Percentiles rank a stretch among this genome's conserved stretches.
phyloP scores from a whole-genome alignment of 2,329 filamentous ascomycete species.

The Xylaria digitata region DNA sequence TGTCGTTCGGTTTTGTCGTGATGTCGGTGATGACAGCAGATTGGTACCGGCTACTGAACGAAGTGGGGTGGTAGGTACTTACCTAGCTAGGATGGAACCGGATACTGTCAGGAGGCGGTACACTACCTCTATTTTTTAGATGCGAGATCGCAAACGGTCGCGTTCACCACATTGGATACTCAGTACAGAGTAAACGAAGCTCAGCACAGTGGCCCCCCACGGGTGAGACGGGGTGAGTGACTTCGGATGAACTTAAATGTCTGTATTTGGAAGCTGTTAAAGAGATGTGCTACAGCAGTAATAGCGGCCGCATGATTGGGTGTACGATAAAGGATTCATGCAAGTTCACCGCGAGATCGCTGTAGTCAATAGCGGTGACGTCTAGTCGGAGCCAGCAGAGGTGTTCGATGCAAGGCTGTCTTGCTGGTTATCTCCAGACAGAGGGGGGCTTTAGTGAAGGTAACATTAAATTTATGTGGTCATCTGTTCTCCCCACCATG shows the following conservation, averaged over 20 bases:
- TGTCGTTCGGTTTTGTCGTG: constrained; percentile 6
- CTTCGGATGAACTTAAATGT: constrained; percentile 15
- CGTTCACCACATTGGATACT: constrained; percentile 19
- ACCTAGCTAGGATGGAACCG: constrained; percentile 12
- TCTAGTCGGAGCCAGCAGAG: constrained; percentile 15
- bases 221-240: constrained; percentile 13
- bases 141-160: constrained; percentile 30
- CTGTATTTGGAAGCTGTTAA: constrained; percentile 21
- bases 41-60: constrained; percentile 12
- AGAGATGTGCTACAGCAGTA: background rate
- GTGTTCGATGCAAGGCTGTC: constrained; percentile 8
- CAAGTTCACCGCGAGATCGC: constrained; percentile 31
- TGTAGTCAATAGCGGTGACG: constrained; percentile 11
- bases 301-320: constrained; percentile 10
- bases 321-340: constrained; percentile 22
- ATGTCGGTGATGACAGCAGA: constrained; percentile 21
- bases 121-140: constrained; percentile 15
- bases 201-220: constrained; percentile 14
- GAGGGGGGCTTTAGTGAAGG: constrained; percentile 1
- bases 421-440: constrained; percentile 1
- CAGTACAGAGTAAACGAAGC: background rate
- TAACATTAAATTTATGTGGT: constrained; percentile 17
- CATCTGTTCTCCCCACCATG: constrained; percentile 3
- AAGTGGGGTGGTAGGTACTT: constrained; percentile 8
- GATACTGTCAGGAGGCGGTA: constrained; percentile 18